Base-by-base conservation (phyloP, 352 stramenopile species). In the Pythium dissimile region DNA sequence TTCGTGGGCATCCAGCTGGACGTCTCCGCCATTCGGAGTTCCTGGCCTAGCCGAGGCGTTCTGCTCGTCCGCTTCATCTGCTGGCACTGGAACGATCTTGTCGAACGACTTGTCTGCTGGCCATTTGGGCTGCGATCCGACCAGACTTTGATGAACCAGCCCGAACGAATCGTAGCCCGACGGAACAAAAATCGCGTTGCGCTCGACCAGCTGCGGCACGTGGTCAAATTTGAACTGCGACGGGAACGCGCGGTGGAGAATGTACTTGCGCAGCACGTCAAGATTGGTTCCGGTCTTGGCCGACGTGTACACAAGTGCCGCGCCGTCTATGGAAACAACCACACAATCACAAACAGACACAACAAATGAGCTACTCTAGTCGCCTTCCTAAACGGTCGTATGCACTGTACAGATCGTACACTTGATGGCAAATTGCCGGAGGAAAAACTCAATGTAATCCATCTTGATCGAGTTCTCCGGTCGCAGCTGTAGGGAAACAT, bases 391-490 rank as follows among this genome's bases (percentile, higher is more conserved):
- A n/a, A 9, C 16, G 6, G 38, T 16, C 5, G 16, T 9, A 16
- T 27, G 38, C 23, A 13, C 16, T 9, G 9, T 46, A n/a, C 2
- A 28, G 15, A 10, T 73, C 80, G 56, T 76, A 92, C 84, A 90
- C 63, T 74, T 75, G 65, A 94, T 84, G 10, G 80, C 80, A 51
- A 88, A 86, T 41, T 90, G 80, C 34, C 84, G 84, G 30, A 94
- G 67, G 5, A 73, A 82, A 50, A 80, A 92, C 66, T 94, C 80
- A 35, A 92, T 80, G 62, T 86, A 94, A 61, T 94, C 84, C 75
- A 91, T 88, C 59, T 92, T 89, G 18, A 90, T 62, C 6, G 84
- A 91, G 65, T 89, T 90, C 46, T 94, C 84, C 7, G 75, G 75
- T 26, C 80, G 76, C 44, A 88, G 53, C 80, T 88, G 58, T 6